Evolutionary conservation across 306 rosid species (phyloP), one percentile per base, ranked within the genome.

Genomic region (Castanospermum australe): DNA sequence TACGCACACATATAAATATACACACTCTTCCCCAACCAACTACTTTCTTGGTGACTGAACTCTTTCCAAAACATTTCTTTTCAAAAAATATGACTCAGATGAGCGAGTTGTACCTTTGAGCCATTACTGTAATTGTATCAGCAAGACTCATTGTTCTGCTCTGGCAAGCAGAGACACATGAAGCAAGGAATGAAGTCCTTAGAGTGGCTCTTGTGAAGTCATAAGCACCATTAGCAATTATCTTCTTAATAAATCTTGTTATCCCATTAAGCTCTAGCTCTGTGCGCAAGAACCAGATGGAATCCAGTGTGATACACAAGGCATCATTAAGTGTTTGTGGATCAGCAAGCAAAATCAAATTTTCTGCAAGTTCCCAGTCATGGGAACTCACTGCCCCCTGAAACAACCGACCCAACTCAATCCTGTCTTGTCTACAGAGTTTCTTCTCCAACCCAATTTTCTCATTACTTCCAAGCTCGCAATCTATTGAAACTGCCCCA

Each of bases 151-250:
- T 88, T 24, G 96, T 88, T 71, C 90, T 88, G 80, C 89, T 93
- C 86, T 93, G 97, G 87, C 97, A 93, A 81, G 97, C 97, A 66
- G 96, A 93, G 82, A 93, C 97, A 18, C 97, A 93, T 0, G 97
- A 90, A 78, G 97, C 96, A 72, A 93, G 96, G 82, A 90, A 93
- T 14, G 92, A 93, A 76, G 97, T 90, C 83, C 97, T 87, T 50
- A 90, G 87, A 50, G 96, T 89, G 41, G 97, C 97, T 82, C 97
- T 86, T 1, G 92, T 90, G 82, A 93, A 93, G 84, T 93, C 97
- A 81, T 82, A 88, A 45, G 97, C 97, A 41, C 97, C 97, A 24
- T 79, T 84, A 28, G 80, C 89, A 81, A 93, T 84, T 73, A 93
- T 89, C 63, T 88, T 93, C 84, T 77, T 82, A 67, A 90, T 83